A percentile compares a stretch with the other conserved stretches of the same genome.
phyloP scores from a whole-genome alignment of 805 yeast genomes.

The Jamesozyma rosinii region DNA sequence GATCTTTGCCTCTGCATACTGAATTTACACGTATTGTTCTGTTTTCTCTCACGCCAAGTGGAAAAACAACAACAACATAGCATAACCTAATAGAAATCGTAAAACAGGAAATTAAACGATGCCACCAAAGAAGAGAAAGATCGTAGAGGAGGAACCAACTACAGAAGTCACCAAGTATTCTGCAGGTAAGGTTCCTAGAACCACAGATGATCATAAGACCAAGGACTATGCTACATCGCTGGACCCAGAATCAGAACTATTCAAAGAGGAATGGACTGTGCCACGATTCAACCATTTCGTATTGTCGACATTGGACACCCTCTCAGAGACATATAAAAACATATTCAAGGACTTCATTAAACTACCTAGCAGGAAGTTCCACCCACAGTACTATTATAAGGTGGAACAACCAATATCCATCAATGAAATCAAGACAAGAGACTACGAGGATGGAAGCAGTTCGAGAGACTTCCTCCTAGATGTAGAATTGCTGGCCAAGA shows the following conservation, averaged over 20 bases:
- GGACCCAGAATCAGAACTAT: constrained; percentile 27
- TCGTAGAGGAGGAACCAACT: constrained; percentile 6
- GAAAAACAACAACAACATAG: too few species aligned
- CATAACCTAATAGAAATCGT: too few species aligned
- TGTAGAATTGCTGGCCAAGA: constrained; percentile 55
- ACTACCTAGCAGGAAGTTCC: constrained; percentile 63
- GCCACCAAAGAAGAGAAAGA: constrained; percentile 20
- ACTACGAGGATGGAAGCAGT: constrained; percentile 27
- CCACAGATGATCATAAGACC: constrained; percentile 11
- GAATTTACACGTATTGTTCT: too few species aligned
- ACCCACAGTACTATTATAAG: constrained; percentile 70
- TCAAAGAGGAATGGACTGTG: constrained; percentile 25
- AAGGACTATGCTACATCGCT: constrained; percentile 24
- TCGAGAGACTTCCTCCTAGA: constrained; percentile 44
- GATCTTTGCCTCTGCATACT: too few species aligned
- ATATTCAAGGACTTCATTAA: constrained; percentile 48
- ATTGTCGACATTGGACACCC: constrained; percentile 23
- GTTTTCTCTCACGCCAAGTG: too few species aligned
- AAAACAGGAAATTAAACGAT: too few species aligned
- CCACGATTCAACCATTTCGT: constrained; percentile 27
- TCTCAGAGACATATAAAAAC: constrained; percentile 22
- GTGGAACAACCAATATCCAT: constrained; percentile 61
- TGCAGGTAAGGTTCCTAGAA: constrained; percentile 30
- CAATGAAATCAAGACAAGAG: constrained; percentile 45
- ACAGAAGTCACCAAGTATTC: constrained; percentile 14